Percentiles rank a stretch among this genome's conserved stretches.
These are phyloP conservation scores for Geosmithia morbida DNA, from an alignment of 2,329 filamentous ascomycete species.

Conservation along the genomic window DNA sequence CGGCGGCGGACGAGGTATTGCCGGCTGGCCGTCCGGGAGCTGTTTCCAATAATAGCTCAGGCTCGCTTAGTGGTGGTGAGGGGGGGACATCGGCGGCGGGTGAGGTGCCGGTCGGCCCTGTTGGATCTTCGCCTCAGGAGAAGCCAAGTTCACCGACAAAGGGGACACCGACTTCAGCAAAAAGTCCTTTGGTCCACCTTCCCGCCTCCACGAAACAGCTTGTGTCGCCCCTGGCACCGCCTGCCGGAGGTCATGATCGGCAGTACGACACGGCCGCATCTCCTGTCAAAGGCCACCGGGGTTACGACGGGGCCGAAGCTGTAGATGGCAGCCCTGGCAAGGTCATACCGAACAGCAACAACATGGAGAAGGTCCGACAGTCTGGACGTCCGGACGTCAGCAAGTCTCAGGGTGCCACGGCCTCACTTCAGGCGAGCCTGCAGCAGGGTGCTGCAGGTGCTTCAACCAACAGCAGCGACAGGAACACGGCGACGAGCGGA, in stretches of 20 bases:
- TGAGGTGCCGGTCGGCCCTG: too few species aligned
- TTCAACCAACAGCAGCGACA: too few species aligned
- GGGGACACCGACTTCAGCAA: neutral
- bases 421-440: neutral
- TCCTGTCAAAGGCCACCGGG: neutral
- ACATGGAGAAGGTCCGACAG: neutral
- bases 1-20: too few species aligned
- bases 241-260: too few species aligned
- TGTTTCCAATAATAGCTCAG: too few species aligned
- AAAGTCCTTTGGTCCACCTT: neutral
- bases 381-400: neutral
- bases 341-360: neutral
- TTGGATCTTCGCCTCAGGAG: neutral
- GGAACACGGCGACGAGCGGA: neutral
- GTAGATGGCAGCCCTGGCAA: neutral
- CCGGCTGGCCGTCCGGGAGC: too few species aligned
- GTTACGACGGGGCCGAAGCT: neutral
- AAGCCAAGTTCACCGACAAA: neutral
- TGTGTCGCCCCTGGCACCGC: neutral
- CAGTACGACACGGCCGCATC: neutral
- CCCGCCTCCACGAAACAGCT: neutral
- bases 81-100: too few species aligned
- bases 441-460: neutral
- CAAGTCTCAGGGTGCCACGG: neutral
- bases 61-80: constrained; percentile 1